Base-by-base conservation (phyloP, 106 monocot species). In the Amphibolis antarctica region DNA sequence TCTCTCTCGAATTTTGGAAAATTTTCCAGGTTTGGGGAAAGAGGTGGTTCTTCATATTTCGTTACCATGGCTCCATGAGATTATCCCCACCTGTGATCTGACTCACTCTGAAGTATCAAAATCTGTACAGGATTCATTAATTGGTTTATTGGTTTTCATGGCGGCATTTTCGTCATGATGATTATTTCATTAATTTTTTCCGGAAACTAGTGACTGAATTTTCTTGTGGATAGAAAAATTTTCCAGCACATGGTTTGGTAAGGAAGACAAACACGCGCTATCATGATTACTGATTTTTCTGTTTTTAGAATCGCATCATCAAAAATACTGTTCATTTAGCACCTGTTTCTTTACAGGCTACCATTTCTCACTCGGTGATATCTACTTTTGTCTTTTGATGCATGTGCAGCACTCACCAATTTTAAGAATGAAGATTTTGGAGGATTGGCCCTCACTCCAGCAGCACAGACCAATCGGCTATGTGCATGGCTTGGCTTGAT, bases 71-170 rank as follows among this genome's bases (percentile, higher is more conserved):
- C 36, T n/a, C n/a, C n/a, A n/a, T n/a, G 36, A 36, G 36, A 36
- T 7, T 55, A 9, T 55, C 11, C 18, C 24, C 54, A 15, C 54
- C 28, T 58, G 28, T 58, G 57, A 58, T 1, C 4, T 36, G 36
- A 36, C 36, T 36, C 36, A 36, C 7, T 36, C 36, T 36, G 4
- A 36, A 36, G 36, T 4, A 36, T 36, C 7, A 4, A 36, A 36
- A 55, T 6, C 55, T 55, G 55, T 55, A 55, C 55, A 55, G 55
- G 11, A 55, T 55, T 22, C 22, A 12, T 55, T 55, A 24, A 55
- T 55, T 55, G 21, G 55, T 22, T 55, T 55, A 55, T 55, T 55
- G 55, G 55, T 55, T 55, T 10, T 55, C 24, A 4, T 22, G 55
- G 21, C 3, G 24, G 10, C 25, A 22, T 55, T 55, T 55, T 55